Percentiles rank a stretch among this genome's conserved stretches.
Conservation (phyloP, 164 flowering plant genomes). For the Saururus chinensis region DNA sequence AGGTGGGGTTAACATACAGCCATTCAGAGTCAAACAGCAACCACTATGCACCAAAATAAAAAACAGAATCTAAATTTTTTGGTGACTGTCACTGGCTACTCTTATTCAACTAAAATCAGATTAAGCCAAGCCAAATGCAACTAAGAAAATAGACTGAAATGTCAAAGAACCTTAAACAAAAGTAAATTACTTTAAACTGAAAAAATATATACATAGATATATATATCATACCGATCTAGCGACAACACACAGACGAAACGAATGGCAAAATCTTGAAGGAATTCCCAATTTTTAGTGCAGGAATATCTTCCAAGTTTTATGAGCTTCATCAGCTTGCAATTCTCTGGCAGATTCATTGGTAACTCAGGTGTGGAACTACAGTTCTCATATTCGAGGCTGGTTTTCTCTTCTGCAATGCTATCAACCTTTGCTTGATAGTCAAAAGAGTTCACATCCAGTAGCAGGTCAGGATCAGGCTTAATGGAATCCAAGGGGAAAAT, state of each 20-base stretch:
- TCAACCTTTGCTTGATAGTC: constrained; percentile 16
- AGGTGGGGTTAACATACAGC: no score
- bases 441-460: constrained; percentile 8
- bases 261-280: constrained; percentile 94
- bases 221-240: constrained; percentile 67
- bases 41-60: no score
- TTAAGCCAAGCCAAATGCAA: no score
- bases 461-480: constrained; percentile 39
- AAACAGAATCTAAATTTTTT: no score
- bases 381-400: constrained; percentile 15
- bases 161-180: neutral
- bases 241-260: constrained; percentile 84
- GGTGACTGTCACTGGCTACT: no score
- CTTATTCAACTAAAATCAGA: no score
- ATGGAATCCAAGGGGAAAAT: constrained; percentile 21
- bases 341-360: constrained; percentile 28
- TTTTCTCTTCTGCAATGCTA: constrained; percentile 16
- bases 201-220: no score
- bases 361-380: constrained; percentile 14
- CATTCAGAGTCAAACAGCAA: no score
- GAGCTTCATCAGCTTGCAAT: constrained; percentile 47
- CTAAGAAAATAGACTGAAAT: no score
- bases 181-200: neutral
- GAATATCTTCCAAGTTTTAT: constrained; percentile 60
- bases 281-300: constrained; percentile 76